Evolutionary conservation across 768 basidiomycete species (phyloP).

Genomic region (Hygrophorus russula): DNA sequence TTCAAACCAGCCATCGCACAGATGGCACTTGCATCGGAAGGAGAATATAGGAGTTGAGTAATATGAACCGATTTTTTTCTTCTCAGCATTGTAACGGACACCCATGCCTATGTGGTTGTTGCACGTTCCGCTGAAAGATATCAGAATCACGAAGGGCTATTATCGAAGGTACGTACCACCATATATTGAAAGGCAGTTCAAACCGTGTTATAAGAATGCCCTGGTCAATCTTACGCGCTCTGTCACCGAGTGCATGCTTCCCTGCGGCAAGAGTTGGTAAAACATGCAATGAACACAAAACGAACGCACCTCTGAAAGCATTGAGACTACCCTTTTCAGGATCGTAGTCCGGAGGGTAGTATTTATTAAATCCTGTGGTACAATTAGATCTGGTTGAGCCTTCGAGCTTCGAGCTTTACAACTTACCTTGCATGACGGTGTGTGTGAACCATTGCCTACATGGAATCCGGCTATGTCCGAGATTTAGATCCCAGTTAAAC

Average conservation of each 20-base stretch:
- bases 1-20: slow-evolving; percentile 96
- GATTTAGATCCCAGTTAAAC: background rate
- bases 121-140: slow-evolving; percentile 65
- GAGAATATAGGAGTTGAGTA: slow-evolving; percentile 91
- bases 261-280: slow-evolving; percentile 31
- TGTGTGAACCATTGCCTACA: too few species aligned
- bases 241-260: slow-evolving; percentile 87
- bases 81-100: slow-evolving; percentile 99
- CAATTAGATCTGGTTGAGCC: background rate
- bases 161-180: slow-evolving; percentile 54
- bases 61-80: slow-evolving; percentile 93
- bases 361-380: slow-evolving; percentile 34
- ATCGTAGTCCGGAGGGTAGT: slow-evolving; percentile 41
- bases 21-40: slow-evolving; percentile 96
- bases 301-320: slow-evolving; percentile 46
- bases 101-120: slow-evolving; percentile 98
- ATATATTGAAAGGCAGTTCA: slow-evolving; percentile 93
- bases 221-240: slow-evolving; percentile 92
- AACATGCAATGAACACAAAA: slow-evolving; percentile 1
- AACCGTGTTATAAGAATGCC: slow-evolving; percentile 94
- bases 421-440: slow-evolving; percentile 9
- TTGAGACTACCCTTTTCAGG: slow-evolving; percentile 45
- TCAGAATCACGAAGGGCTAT: background rate
- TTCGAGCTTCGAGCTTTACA: background rate
- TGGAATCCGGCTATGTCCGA: slow-evolving; percentile 3